phyloP scores from a whole-genome alignment of 1,284 basidiomycete species.

The Leccinum cinnamomeum region DNA sequence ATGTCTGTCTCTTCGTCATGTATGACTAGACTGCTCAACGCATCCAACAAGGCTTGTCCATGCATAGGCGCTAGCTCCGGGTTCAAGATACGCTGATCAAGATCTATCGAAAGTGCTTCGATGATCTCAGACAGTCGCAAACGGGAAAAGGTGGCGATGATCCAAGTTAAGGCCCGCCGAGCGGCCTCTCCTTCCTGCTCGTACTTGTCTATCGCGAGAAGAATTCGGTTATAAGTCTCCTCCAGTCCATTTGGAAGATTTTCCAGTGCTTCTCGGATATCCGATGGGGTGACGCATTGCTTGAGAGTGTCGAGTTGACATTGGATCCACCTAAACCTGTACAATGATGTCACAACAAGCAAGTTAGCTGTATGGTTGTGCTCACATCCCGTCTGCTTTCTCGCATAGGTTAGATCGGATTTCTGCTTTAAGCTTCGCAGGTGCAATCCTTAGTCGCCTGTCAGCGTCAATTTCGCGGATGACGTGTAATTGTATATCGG shows the following conservation, averaged over 20 bases:
- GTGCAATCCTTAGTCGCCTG: not conserved
- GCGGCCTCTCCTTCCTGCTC: not conserved
- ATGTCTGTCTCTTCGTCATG: not conserved
- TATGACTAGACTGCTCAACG: not conserved
- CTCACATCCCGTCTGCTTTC: slow-evolving; percentile 1
- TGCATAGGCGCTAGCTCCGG: not conserved
- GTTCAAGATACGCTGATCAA: not conserved
- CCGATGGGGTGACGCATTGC: not conserved
- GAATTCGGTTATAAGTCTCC: not conserved
- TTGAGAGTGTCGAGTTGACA: not conserved
- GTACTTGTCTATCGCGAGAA: not conserved
- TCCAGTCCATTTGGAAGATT: not conserved
- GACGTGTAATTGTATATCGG: not conserved
- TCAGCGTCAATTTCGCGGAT: not conserved
- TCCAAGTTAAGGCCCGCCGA: not conserved
- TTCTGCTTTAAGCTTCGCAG: not conserved
- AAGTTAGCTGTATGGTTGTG: not conserved
- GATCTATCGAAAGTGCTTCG: not conserved
- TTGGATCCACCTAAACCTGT: not conserved
- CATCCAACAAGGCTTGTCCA: not conserved
- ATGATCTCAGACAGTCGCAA: not conserved
- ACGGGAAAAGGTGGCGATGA: not conserved
- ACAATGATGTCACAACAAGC: not conserved
- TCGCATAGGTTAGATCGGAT: not conserved
- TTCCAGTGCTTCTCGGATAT: not conserved